Base-by-base conservation (phyloP, 1,284 basidiomycete species). In the Porphyrellus sp. region DNA sequence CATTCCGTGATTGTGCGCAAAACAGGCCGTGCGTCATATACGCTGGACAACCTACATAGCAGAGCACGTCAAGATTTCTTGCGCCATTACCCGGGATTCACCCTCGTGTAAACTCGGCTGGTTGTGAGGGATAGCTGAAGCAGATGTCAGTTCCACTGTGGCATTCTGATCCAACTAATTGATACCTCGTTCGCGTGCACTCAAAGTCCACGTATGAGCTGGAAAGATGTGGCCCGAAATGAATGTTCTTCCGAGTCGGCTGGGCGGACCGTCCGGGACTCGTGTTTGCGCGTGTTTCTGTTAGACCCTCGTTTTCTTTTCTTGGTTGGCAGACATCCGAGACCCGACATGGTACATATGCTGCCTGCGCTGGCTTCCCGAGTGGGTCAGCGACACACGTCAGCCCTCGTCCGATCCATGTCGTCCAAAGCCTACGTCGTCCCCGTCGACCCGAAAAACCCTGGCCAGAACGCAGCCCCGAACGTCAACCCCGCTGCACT, bases 381-480 rank as follows among this genome's bases (percentile, higher is more conserved):
- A 41, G 47, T n/a, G 7, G 38, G 59, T 13, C 59, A 57, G 40
- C 60, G 57, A 63, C 59, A 55, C 53, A 25, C 53, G 58, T 56
- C 64, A 55, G 47, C 46, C 24, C 51, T 63, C 4, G 34, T 58
- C 25, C 52, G 70, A 63, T 60, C 60, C 5, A 72, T 74, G 72
- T 71, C 74, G 3, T 69, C 73, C 25, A 68, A 63, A 40, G 62
- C 74, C 33, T 77, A 70, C 61, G 53, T 80, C 54, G 64, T 79
- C 46, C 77, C 77, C 5, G 49, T 78, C 59, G 71, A 76, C 53
- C 76, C 74, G 21, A 56, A 62, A 7, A 63, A 70, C 16, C 69
- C 72, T 6, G 43, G 64, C 16, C 55, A 54, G n/a, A 49, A 51
- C 20, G 53, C 58, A 2, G 52, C 64, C 5, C 46, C 67, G 1